Evolutionary conservation across 495 filamentous ascomycete species (phyloP).

Genomic region (Lasiosphaeria miniovina): DNA sequence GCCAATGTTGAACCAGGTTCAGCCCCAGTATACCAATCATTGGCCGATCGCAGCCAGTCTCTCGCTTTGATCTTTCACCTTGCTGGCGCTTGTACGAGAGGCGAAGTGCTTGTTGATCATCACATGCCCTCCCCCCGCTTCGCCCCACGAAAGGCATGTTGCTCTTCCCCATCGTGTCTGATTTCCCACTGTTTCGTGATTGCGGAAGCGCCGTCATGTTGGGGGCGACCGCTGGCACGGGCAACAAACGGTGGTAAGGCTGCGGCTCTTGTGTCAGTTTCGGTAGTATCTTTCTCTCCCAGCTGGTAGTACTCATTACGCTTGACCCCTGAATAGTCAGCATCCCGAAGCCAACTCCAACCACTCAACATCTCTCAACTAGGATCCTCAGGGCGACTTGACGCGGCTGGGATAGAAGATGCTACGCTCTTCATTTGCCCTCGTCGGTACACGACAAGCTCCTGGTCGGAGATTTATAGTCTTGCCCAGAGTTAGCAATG

Average conservation of each 20-base stretch:
- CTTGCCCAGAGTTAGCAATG: neutral
- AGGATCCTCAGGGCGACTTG: neutral
- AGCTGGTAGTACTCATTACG: neutral
- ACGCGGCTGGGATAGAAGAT: neutral
- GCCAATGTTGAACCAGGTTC: neutral
- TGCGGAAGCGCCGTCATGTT: neutral
- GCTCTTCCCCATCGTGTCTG: neutral
- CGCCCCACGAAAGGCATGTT: conserved; percentile 1
- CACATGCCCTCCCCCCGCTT: conserved; percentile 1
- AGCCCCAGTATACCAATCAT: conserved; percentile 1
- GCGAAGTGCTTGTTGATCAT: neutral
- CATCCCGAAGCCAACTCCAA: conserved; percentile 7
- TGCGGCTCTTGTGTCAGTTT: conserved; percentile 1
- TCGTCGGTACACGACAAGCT: neutral
- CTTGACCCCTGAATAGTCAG: conserved; percentile 4
- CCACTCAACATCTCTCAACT: conserved; percentile 4
- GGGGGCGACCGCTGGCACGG: neutral
- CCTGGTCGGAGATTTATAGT: neutral
- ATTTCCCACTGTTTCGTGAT: neutral
- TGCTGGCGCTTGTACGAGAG: neutral
- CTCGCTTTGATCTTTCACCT: neutral
- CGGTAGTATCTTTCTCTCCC: neutral
- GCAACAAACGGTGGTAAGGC: neutral
- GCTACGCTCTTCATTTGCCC: conserved; percentile 12
- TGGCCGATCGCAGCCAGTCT: neutral